Base-by-base conservation (phyloP, 345 rosid genomes). In the Moringa oleifera region DNA sequence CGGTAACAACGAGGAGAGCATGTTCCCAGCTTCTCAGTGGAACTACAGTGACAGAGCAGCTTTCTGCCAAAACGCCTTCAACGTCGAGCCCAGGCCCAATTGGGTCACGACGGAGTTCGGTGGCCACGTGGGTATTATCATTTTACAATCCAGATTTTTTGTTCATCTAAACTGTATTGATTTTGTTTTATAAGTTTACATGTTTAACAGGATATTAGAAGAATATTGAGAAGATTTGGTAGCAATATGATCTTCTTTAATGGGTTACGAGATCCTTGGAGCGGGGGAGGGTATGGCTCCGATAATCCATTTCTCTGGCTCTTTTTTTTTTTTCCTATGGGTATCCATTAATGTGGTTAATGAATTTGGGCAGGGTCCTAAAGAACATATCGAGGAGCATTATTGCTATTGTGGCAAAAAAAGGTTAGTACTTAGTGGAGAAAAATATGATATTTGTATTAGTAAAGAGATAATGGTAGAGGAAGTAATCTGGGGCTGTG, bases 191-290 rank as follows among this genome's bases (percentile, higher is more conserved):
- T n/a, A n/a, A n/a, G n/a, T n/a, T 4, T 33, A 11, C 37, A 33
- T 33, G 37, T 11, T 11, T 33, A 33, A 55, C 79, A 83, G 89
- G 62, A 78, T 46, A 80, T 86, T 46, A 55, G 65, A 67, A 65
- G 70, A 61, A 73, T 74, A 2, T 71, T 86, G 76, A 83, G 53
- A 61, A 81, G 85, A 59, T 78, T 70, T 59, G 89, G 73, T 4
- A 83, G 87, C 71, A 86, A 83, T 28, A 81, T 86, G 10, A 81
- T 83, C 69, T 81, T 86, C 82, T 86, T 80, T 59, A 86, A 86
- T 71, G 92, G 89, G 49, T 63, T 83, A 65, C 78, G 89, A 76
- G 92, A 83, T 58, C 92, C 92, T 47, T 81, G 89, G 92, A 86
- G 87, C 37, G 87, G 81, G 49, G 92, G 89, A 68, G 89, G 87